These are phyloP conservation scores for Hypoxylon sp. DNA, from an alignment of 2,329 filamentous ascomycete genomes.

Conservation along the genomic window DNA sequence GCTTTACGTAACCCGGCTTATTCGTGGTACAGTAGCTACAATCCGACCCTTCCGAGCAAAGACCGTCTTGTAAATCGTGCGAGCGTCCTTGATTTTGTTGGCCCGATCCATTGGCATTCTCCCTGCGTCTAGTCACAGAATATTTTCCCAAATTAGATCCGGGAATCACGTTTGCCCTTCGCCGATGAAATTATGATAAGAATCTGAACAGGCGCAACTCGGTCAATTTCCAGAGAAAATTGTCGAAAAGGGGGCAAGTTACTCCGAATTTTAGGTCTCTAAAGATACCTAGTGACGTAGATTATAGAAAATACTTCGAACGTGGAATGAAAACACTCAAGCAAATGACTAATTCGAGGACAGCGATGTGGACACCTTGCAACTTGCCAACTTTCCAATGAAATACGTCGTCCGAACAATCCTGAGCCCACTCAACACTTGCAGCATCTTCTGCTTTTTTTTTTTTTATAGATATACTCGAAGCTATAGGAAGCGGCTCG, in stretches of 20 bases:
- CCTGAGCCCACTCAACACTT: neutral
- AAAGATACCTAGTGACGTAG: neutral
- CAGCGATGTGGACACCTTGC: neutral
- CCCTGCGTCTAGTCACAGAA: no score
- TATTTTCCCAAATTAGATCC: slow-evolving; percentile 4
- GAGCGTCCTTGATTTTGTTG: no score
- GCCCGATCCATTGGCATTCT: no score
- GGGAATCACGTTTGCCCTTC: neutral
- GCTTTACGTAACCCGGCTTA: no score
- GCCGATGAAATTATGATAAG: no score
- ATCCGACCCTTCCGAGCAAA: no score
- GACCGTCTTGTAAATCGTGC: no score
- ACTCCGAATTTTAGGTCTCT: neutral
- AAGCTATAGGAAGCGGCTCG: neutral
- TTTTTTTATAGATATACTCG: no score
- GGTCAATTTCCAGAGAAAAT: neutral
- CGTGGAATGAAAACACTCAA: neutral
- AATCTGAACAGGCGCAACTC: no score
- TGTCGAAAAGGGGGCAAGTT: neutral
- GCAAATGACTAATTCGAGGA: slow-evolving; percentile 10
- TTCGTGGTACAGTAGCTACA: no score
- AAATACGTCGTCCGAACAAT: neutral
- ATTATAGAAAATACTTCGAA: neutral
- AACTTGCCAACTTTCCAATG: neutral
- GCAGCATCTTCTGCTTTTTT: slow-evolving; percentile 21